Base-by-base conservation (phyloP, 176 grass and related monocot genomes). In the Areca catechu region DNA sequence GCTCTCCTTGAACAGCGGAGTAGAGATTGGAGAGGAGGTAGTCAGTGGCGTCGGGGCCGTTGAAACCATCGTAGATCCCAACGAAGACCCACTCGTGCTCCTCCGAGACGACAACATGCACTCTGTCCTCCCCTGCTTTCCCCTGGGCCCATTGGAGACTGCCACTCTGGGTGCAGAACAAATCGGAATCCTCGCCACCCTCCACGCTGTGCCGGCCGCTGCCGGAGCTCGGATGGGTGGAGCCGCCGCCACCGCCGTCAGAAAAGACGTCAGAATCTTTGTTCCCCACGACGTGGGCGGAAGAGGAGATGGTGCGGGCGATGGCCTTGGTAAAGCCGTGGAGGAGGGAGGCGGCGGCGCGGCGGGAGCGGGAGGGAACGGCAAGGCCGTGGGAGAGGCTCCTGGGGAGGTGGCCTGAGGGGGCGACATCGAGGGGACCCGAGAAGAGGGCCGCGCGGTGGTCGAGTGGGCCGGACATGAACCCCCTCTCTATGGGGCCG, bases 391-490 rank as follows among this genome's bases (percentile, higher is more conserved):
- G 84, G 19, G 93, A 92, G 55, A 92, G 71, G 29, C 88, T 82
- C 17, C 87, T 80, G 5, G 68, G 71, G 50, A 98, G 78, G 9
- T 37, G 70, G 18, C 15, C 27, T 4, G 58, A 9, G 18, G 58
- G 58, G 19, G 23, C 48, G 1, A 62, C 50, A 1, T 48, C 75
- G 49, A 88, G 74, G 0, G 92, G 87, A 2, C 80, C 83, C 15
- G 82, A 90, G 67, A 89, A 86, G 63, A 77, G 81, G 24, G 78
- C 68, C 68, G 58, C 70, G 16, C 58, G 70, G 24, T 51, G 58
- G 24, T 98, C 93, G 3, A 98, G 75, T 2, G 93, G 93, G 0
- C 84, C 93, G 0, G 93, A 98, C 53, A 91, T 65, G 78, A 83
- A 89, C 0, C 75, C 76, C 2, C 86, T 60, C 66, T 84, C 80